A percentile compares a stretch with the other conserved stretches of the same genome.
Conservation (phyloP, 441 rosid species). For the Pelargonium myrrhifolium region DNA sequence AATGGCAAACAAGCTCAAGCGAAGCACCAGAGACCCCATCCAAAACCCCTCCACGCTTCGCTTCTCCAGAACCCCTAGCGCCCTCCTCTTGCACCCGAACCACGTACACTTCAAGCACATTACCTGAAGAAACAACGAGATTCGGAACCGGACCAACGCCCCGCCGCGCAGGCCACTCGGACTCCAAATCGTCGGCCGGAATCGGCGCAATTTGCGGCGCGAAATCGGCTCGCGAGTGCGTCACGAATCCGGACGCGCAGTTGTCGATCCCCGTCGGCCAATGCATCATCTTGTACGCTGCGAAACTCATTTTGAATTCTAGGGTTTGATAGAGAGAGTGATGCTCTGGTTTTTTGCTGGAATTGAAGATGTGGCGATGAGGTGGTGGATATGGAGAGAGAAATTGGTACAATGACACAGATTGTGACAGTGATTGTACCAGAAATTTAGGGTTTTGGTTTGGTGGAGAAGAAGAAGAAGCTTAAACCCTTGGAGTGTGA, state of each 20-base stretch:
- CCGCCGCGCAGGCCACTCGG: constrained; percentile 52
- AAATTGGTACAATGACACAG: too few relatives aligned
- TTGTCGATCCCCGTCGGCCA: constrained; percentile 83
- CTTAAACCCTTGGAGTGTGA: too few relatives aligned
- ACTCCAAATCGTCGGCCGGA: constrained; percentile 59
- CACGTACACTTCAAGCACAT: constrained; percentile 72
- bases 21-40: constrained; percentile 76
- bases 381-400: too few relatives aligned
- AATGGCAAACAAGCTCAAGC: constrained; percentile 92
- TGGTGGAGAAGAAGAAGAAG: too few relatives aligned
- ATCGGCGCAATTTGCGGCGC: constrained; percentile 43
- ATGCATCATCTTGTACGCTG: constrained; percentile 96
- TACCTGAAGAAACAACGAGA: constrained; percentile 66
- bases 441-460: too few relatives aligned
- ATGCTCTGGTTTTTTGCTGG: too few relatives aligned
- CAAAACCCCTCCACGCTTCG: constrained; percentile 68
- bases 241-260: constrained; percentile 83
- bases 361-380: too few relatives aligned
- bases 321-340: constrained; percentile 17
- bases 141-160: constrained; percentile 72
- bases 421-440: too few relatives aligned
- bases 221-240: constrained; percentile 63
- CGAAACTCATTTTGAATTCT: constrained; percentile 66
- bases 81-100: constrained; percentile 80
- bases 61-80: constrained; percentile 34